A percentile compares a stretch with the other conserved stretches of the same genome.
These are phyloP conservation scores for Calonectria pseudoturangicola DNA, from an alignment of 2,329 filamentous ascomycete species.

Conservation along the genomic window DNA sequence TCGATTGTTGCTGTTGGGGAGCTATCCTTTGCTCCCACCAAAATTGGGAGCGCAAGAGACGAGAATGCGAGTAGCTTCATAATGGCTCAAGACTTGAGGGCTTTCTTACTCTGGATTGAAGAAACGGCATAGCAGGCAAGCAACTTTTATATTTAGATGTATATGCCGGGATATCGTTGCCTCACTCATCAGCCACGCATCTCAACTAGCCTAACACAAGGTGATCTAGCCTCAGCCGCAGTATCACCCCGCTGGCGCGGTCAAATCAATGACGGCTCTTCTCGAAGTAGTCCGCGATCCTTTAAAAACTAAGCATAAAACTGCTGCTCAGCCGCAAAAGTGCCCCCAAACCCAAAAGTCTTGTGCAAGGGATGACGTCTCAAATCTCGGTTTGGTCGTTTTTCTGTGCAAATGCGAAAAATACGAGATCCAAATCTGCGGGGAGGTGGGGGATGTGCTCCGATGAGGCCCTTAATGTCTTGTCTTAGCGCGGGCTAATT, in stretches of 20 bases:
- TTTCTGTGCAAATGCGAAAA: neutral
- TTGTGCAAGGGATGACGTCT: neutral
- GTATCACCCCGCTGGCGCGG: neutral
- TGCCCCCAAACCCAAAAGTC: neutral
- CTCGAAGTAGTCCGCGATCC: neutral
- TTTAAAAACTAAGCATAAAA: slow-evolving; percentile 7
- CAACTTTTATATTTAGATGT: slow-evolving; percentile 6
- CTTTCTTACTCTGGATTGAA: neutral
- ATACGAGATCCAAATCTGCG: neutral
- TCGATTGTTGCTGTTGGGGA: slow-evolving; percentile 43
- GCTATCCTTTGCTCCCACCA: slow-evolving; percentile 15
- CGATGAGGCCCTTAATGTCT: no score
- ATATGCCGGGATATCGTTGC: neutral
- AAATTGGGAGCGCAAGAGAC: slow-evolving; percentile 24
- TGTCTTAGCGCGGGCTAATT: no score
- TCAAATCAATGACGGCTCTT: neutral
- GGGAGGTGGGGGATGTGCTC: no score
- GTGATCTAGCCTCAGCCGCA: slow-evolving; percentile 2
- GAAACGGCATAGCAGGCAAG: neutral
- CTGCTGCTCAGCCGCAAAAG: slow-evolving; percentile 3
- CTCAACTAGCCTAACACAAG: neutral
- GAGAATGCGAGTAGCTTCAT: slow-evolving; percentile 40
- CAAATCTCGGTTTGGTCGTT: neutral
- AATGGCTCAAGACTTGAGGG: neutral
- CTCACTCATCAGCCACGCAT: neutral